Evolutionary conservation across 2,329 filamentous ascomycete genomes (phyloP), one percentile per base, ranked within the genome.

Genomic region (Penicillium sp.): DNA sequence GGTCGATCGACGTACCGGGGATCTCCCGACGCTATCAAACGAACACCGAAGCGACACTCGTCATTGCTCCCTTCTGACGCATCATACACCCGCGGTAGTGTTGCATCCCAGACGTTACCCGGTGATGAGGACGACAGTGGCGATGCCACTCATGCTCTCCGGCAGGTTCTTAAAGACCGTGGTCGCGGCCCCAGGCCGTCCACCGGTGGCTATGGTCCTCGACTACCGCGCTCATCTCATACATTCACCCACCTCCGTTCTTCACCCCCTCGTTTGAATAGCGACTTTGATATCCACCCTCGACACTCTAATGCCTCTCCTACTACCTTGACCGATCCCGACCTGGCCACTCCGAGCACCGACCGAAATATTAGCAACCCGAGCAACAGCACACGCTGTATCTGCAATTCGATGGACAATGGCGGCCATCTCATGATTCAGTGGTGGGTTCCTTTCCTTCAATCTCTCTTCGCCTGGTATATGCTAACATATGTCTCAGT

Each of bases 381-480:
- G 8, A 76, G 75, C 52, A 75, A 68, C 52, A 76, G 76, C 31
- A 81, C 80, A 8, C 75, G 81, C 32, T 85, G 82, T 63, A 66
- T 82, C 24, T 85, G 82, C 60, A 76, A 78, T 44, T 74, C 76
- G 13, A 68, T 73, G 44, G 75, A 79, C 35, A 80, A 76, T 46
- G 75, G 76, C 46, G 78, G 76, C 20, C 75, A 76, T 56, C 64
- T 78, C 27, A 81, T 84, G 77, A 75, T 84, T 41, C 81, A 83
- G 69, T 85, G 75, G 75, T 77, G 64, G 61, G 67, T 61, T 41
- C 27, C 6, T 25, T n/a, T n/a, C 2, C 15, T 32, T 31, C 6
- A 46, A 6, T 13, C 18, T 35, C 18, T 15, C 32, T 23, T 8
- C 3, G 10, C 25, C 27, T 32, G 24, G 18, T 42, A 13, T 40